A percentile compares a stretch with the other conserved stretches of the same genome.
Evolutionary conservation across 2,329 filamentous ascomycete species (phyloP).

Genomic region (Blastomyces parvus): DNA sequence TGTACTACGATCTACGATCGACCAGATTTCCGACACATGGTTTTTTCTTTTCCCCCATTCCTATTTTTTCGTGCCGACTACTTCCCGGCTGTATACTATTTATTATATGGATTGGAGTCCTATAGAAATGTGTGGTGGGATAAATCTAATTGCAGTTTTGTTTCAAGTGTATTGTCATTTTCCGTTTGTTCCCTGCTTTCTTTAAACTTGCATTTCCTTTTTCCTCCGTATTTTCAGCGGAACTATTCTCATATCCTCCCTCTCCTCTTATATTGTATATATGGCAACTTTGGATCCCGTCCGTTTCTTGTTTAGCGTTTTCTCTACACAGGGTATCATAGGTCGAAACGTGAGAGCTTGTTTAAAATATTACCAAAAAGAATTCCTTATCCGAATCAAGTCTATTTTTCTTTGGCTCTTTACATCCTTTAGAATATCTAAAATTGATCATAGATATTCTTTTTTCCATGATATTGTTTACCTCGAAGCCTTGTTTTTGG

Average conservation of each 20-base stretch:
- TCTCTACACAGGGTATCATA: not conserved
- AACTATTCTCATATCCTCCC: constrained; percentile 4
- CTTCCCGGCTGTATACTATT: constrained; percentile 14
- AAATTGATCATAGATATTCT: not conserved
- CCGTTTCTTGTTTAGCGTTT: constrained; percentile 1
- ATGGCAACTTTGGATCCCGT: constrained; percentile 6
- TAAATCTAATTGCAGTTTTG: constrained; percentile 6
- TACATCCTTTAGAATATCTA: not conserved
- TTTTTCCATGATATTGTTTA: not conserved
- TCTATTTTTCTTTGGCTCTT: not conserved
- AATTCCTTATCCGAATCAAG: not conserved
- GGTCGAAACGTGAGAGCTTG: too few species aligned
- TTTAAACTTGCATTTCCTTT: not conserved
- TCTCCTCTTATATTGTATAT: constrained; percentile 14
- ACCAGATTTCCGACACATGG: constrained; percentile 7
- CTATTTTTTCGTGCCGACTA: constrained; percentile 4
- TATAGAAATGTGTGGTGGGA: constrained; percentile 6
- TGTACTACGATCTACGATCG: constrained; percentile 5
- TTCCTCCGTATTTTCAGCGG: constrained; percentile 5
- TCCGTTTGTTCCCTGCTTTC: not conserved
- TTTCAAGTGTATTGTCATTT: not conserved
- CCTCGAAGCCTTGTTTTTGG: not conserved
- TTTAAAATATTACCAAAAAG: not conserved
- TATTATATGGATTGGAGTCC: constrained; percentile 11
- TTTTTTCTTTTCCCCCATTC: constrained; percentile 7